Evolutionary conservation across 1,284 basidiomycete species (phyloP), one percentile per base, ranked within the genome.

Genomic region (Dichomitus squalens): DNA sequence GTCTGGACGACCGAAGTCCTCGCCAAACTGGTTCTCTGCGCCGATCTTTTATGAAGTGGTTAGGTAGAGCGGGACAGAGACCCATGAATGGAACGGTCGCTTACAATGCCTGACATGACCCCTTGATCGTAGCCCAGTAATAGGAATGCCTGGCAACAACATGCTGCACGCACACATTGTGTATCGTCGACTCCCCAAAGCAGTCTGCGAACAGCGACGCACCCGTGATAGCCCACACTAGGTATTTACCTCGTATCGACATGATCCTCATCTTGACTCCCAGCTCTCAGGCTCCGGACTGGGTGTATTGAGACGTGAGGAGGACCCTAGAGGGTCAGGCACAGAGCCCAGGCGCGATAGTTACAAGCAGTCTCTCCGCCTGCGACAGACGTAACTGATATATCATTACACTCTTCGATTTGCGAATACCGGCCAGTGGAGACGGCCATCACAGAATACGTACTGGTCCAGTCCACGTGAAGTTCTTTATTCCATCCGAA

Each of bases 91-190:
- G 21, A 18, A 31, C 2, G 18, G 8, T 3, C 2, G 25, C 58
- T 49, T 52, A 77, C 76, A 38, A 79, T 76, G 4, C 78, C 77
- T 40, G 76, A 78, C 78, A 79, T 79, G 31, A 79, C 77, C 20
- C 78, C 78, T 59, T 79, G 76, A 64, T 79, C 77, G 59, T 79
- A 79, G 1, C 78, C 78, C 12, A 78, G 68, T 4, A 79, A 70
- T n/a, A 77, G 59, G 60, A 79, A 78, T 3, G 76, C 77, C 41
- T 63, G 61, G 31, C 61, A 63, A 59, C 75, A 77, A 56, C 76
- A 76, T 53, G 76, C 76, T 76, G 48, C 18, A 14, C 16, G 12
- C 25, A 31, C 27, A 34, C n/a, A n/a, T n/a, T 40, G 5, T 23
- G 1, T 9, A 7, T 21, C 20, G 53, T 49, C 34, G 50, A 23